Evolutionary conservation across 1,284 basidiomycete species (phyloP).

Genomic region (Tranzscheliella williamsii): DNA sequence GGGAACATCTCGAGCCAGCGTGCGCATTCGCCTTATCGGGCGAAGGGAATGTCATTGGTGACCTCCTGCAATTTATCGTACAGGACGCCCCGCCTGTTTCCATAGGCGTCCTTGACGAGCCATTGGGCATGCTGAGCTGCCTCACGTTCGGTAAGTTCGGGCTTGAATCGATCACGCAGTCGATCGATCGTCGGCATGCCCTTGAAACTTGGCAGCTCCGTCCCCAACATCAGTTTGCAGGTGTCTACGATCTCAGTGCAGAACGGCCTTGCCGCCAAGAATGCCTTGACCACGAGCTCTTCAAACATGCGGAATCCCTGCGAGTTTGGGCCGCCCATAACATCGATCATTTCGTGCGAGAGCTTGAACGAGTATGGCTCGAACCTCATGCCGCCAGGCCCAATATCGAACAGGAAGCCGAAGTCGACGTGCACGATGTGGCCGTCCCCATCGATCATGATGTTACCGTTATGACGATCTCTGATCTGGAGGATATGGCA

Average conservation of each 20-base stretch:
- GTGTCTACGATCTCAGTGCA: slow-evolving; percentile 85
- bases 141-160: slow-evolving; percentile 80
- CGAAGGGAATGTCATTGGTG: slow-evolving; percentile 54
- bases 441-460: slow-evolving; percentile 97
- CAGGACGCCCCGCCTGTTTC: slow-evolving; percentile 85
- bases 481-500: slow-evolving; percentile 98
- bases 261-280: slow-evolving; percentile 89
- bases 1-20: too few species aligned
- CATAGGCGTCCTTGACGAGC: slow-evolving; percentile 86
- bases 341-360: slow-evolving; percentile 92
- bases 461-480: slow-evolving; percentile 97
- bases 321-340: slow-evolving; percentile 93
- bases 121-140: slow-evolving; percentile 87
- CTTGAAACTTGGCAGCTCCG: slow-evolving; percentile 93
- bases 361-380: slow-evolving; percentile 83
- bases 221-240: slow-evolving; percentile 90
- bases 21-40: slow-evolving; percentile 6
- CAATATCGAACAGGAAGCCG: slow-evolving; percentile 97
- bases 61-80: slow-evolving; percentile 73
- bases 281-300: slow-evolving; percentile 91
- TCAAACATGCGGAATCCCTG: slow-evolving; percentile 93
- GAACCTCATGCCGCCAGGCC: slow-evolving; percentile 58
- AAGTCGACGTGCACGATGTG: slow-evolving; percentile 97
- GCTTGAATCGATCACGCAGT: slow-evolving; percentile 82
- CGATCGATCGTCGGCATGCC: slow-evolving; percentile 80